Base-by-base conservation (phyloP, 805 yeast species). In the Saccharomycopsis sp. region DNA sequence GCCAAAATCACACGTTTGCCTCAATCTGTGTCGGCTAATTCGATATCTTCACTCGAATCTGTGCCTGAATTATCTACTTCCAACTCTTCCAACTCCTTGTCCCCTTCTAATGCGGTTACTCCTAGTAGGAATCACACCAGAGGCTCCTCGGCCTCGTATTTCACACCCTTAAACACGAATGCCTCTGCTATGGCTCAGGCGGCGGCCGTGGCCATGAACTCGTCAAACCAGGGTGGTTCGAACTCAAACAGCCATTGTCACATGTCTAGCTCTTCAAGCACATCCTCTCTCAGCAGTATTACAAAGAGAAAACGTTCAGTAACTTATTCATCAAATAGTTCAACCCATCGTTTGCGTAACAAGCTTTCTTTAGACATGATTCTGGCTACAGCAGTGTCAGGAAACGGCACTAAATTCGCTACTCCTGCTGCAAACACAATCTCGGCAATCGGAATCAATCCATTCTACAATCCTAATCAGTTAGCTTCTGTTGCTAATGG, bases 31-130 rank as follows among this genome's bases (percentile, higher is more conserved):
- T 52, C 54, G 41, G 57, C 57, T n/a, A 54, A 60, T 47, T 56
- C 59, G 35, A 60, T 60, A 15, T 49, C 56, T 17, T 58, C 60
- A 12, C 47, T 61, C 22, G 62, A 61, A 3, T 47, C 44, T 38
- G 63, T 61, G 8, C 63, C 63, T 2, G 63, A 61, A 24, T 17
- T 61, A 15, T 35, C 55, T 19, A 22, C 55, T 7, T 54, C 59
- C 8, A 54, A 38, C 20, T 55, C 58, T 3, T 22, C 58, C 1
- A 34, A 17, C 23, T 58, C 59, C 8, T 15, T 53, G 14, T 29
- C 35, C 25, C 20, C 38, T 20, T 34, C 35, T 19, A 47, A 35
- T 19, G 44, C 20, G 17, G 44, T 47, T 19, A 58, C 41, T 29
- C 54, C 54, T 14, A 50, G 20, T 20, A 24, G 54, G 49, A 38